A percentile compares a stretch with the other conserved stretches of the same genome.
These are phyloP conservation scores for Amphichorda felina DNA, from an alignment of 2,329 filamentous ascomycete genomes.

Conservation along the genomic window DNA sequence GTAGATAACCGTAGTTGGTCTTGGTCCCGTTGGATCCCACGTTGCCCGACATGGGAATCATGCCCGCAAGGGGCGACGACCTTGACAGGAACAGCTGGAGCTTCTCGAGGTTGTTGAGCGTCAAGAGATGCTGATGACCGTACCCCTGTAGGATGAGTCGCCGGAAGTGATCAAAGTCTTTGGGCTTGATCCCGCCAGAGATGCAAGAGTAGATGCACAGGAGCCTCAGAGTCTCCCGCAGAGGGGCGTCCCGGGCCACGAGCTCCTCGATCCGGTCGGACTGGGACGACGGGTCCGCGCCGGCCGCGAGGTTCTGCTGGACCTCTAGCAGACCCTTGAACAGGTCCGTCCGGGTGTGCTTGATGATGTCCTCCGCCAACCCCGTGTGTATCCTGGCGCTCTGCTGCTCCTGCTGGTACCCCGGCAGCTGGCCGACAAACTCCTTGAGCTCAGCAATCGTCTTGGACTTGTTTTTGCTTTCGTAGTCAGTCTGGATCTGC, in stretches of 20 bases:
- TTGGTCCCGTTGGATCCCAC: conserved; percentile 49
- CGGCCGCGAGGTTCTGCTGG: conserved; percentile 88
- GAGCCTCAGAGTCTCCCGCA: conserved; percentile 72
- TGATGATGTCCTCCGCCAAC: conserved; percentile 90
- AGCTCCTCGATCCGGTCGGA: conserved; percentile 88
- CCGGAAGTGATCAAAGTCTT: conserved; percentile 83
- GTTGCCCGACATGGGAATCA: conserved; percentile 58
- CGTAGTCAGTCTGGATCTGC: conserved; percentile 74
- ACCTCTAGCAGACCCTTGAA: conserved; percentile 86
- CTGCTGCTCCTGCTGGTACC: conserved; percentile 86
- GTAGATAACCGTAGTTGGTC: conserved; percentile 82
- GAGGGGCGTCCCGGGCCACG: conserved; percentile 74
- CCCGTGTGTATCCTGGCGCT: conserved; percentile 87
- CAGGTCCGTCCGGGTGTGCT: conserved; percentile 76
- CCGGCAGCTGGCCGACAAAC: conserved; percentile 87
- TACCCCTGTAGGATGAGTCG: conserved; percentile 84
- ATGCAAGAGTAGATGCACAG: conserved; percentile 88
- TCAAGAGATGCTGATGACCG: conserved; percentile 88
- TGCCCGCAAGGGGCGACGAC: conserved; percentile 64
- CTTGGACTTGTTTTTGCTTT: conserved; percentile 79
- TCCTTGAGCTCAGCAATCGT: conserved; percentile 85
- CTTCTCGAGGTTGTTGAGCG: conserved; percentile 78
- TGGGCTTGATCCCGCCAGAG: conserved; percentile 74
- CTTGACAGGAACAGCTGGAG: conserved; percentile 74
- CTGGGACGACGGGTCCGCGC: conserved; percentile 77